Conservation (phyloP, 768 basidiomycete species). For the Amylocystis lapponica region DNA sequence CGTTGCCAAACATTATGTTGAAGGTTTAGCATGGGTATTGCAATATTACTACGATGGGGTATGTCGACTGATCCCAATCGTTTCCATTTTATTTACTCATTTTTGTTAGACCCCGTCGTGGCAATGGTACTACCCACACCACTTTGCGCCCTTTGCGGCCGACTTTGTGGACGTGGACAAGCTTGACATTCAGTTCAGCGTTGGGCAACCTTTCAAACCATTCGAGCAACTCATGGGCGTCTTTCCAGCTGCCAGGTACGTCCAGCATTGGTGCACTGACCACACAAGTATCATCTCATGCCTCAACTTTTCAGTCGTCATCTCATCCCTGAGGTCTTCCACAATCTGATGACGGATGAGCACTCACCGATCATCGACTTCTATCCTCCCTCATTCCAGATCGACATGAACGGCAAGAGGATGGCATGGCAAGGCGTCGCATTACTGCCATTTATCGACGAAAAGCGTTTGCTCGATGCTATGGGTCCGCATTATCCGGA, state of each 20-base stretch:
- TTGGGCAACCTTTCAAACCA: constrained; percentile 89
- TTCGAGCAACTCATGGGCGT: constrained; percentile 99
- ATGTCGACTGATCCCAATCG: constrained; percentile 23
- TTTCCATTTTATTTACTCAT: constrained; percentile 17
- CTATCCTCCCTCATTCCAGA: constrained; percentile 86
- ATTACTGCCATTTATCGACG: constrained; percentile 92
- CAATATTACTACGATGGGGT: constrained; percentile 99
- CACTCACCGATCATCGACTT: constrained; percentile 94
- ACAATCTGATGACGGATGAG: constrained; percentile 78
- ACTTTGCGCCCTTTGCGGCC: constrained; percentile 96
- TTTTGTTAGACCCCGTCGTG: constrained; percentile 74
- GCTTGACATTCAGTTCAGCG: constrained; percentile 74
- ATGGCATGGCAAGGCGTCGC: constrained; percentile 99
- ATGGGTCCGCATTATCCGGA: constrained; percentile 63
- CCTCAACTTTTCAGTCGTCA: constrained; percentile 50
- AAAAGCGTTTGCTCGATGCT: constrained; percentile 73
- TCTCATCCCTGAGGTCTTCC: constrained; percentile 86
- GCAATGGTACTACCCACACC: constrained; percentile 99
- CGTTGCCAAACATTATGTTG: constrained; percentile 78
- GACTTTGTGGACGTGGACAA: constrained; percentile 80
- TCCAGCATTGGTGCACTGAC: too few relatives aligned
- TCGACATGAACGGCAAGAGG: constrained; percentile 99
- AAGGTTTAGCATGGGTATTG: constrained; percentile 94
- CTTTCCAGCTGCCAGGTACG: constrained; percentile 88
- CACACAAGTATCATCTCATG: too few relatives aligned